These are phyloP conservation scores for Tubosaeta sp. DNA, from an alignment of 768 basidiomycete species.

Conservation along the genomic window DNA sequence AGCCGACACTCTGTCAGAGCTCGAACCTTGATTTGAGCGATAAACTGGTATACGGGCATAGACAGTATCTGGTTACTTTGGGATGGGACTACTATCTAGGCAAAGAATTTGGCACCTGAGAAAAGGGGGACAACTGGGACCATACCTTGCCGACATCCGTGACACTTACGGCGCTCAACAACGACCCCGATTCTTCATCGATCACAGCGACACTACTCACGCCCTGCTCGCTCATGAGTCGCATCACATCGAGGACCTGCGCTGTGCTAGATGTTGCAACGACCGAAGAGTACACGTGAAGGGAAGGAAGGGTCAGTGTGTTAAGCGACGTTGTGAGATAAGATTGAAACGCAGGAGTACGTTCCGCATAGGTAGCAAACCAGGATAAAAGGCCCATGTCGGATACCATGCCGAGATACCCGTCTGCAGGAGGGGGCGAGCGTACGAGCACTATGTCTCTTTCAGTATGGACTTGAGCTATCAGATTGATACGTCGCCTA, in stretches of 20 bases:
- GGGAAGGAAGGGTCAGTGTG: slow-evolving; percentile 57
- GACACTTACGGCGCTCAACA: slow-evolving; percentile 76
- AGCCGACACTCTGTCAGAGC: neutral
- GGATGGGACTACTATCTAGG: slow-evolving; percentile 71
- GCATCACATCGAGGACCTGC: slow-evolving; percentile 77
- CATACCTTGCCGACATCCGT: slow-evolving; percentile 75
- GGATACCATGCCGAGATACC: slow-evolving; percentile 69
- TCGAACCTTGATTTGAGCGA: slow-evolving; percentile 65
- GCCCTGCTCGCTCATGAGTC: slow-evolving; percentile 79
- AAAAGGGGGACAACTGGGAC: neutral
- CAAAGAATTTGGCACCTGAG: neutral
- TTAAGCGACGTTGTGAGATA: slow-evolving; percentile 51
- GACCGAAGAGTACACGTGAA: slow-evolving; percentile 59
- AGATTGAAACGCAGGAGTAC: slow-evolving; percentile 32
- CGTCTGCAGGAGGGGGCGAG: slow-evolving; percentile 38
- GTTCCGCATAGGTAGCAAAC: slow-evolving; percentile 54
- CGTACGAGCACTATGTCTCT: slow-evolving; percentile 48
- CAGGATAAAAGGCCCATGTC: slow-evolving; percentile 68
- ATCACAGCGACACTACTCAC: slow-evolving; percentile 80
- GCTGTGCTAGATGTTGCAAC: slow-evolving; percentile 58
- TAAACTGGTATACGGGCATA: slow-evolving; percentile 64
- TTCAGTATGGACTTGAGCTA: slow-evolving; percentile 1
- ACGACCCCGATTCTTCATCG: slow-evolving; percentile 55
- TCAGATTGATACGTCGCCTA: slow-evolving; percentile 25
- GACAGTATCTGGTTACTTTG: slow-evolving; percentile 75